Conservation (phyloP, 2,329 filamentous ascomycete genomes). For the Leptosphaerulina australis region DNA sequence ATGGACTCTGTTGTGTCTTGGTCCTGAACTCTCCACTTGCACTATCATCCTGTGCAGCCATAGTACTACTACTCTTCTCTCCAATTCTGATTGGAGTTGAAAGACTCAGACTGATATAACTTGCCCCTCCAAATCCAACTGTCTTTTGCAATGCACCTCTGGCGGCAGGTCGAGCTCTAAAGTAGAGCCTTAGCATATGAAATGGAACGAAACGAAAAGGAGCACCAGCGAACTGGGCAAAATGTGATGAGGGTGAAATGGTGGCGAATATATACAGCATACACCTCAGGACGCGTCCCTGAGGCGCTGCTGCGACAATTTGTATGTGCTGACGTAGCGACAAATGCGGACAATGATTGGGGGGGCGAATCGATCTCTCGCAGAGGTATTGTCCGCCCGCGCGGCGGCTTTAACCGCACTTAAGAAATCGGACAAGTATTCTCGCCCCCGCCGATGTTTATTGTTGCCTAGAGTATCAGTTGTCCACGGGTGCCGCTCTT, state of each 20-base stretch:
- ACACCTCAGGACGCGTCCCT: slow-evolving; percentile 23
- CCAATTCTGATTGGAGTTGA: slow-evolving; percentile 39
- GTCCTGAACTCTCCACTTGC: slow-evolving; percentile 30
- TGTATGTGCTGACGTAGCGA: slow-evolving; percentile 31
- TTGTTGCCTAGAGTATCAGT: not conserved
- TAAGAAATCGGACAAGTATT: not conserved
- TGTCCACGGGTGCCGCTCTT: not conserved
- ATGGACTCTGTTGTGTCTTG: slow-evolving; percentile 53
- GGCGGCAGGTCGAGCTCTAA: slow-evolving; percentile 26
- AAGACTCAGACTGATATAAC: slow-evolving; percentile 38
- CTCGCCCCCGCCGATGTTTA: not conserved
- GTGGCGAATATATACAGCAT: slow-evolving; percentile 34
- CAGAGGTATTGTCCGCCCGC: not conserved
- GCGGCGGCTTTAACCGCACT: slow-evolving; percentile 1
- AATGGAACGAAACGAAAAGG: too few relatives aligned
- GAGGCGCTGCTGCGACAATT: slow-evolving; percentile 29
- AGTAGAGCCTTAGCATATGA: slow-evolving; percentile 43
- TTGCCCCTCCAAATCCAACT: slow-evolving; percentile 41
- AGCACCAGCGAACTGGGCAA: too few relatives aligned
- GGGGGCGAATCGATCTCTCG: slow-evolving; percentile 4
- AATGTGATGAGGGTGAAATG: slow-evolving; percentile 39
- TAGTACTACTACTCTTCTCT: slow-evolving; percentile 33
- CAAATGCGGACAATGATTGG: slow-evolving; percentile 8
- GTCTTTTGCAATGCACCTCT: slow-evolving; percentile 32
- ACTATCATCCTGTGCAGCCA: slow-evolving; percentile 35